Evolutionary conservation across 2,329 filamentous ascomycete species (phyloP), one percentile per base, ranked within the genome.

Genomic region (Fusarium globosum): DNA sequence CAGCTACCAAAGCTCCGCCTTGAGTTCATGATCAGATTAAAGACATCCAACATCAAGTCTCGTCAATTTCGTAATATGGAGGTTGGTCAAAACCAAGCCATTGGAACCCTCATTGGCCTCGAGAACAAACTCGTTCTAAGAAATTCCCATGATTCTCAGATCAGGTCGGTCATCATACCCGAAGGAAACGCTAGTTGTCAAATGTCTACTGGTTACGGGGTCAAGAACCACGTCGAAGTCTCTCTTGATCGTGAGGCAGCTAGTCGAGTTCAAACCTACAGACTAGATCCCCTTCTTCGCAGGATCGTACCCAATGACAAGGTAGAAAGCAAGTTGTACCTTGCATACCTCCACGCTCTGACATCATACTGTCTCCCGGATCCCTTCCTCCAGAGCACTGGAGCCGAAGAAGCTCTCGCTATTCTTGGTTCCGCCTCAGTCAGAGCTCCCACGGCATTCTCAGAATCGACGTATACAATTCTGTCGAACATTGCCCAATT

Each of bases 341-440:
- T 89, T 1, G 81, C 81, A 14, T 86, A 87, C 35, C 77, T 91
- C 0, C 88, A 91, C 68, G 88, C 86, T 0, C 63, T 89, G 0
- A 91, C 89, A 0, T 87, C 88, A 0, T 83, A 84, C 55, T 87
- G 83, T 33, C 78, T 89, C 0, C 85, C 86, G 0, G 89, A 91
- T 71, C 79, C 79, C 0, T 80, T 90, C 1, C 88, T 85, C 0
- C 52, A 74, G 0, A 78, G 79, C 10, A 91, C 88, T 1, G 89
- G 90, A 0, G 89, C 87, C 0, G 89, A 91, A 69, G 78, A 87
- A 51, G 87, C 88, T 0, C 72, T 91, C 0, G 70, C 75, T 0
- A 87, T 89, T 3, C 76, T 91, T 2, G 48, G 65, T 1, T 88
- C 86, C 0, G 87, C 87, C 0, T 82, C 87, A 0, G 78, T 89